Percentiles rank a stretch among this genome's conserved stretches.
Conservation (phyloP, 208 protist genomes). For the Zelonia costaricensis region DNA sequence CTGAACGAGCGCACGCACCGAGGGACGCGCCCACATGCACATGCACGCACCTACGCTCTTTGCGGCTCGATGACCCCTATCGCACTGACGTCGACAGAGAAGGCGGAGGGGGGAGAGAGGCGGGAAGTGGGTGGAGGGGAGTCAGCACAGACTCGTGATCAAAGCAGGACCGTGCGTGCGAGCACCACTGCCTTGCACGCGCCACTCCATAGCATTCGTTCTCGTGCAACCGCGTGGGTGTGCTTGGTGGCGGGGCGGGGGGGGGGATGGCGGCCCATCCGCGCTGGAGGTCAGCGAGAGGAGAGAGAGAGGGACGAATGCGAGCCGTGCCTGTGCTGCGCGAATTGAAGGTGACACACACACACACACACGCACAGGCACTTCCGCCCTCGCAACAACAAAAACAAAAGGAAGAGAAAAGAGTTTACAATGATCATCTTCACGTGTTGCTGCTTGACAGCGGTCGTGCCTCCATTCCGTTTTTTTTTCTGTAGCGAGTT, state of each 20-base stretch:
- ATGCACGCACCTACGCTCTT: too few species aligned
- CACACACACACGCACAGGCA: conserved; percentile 1
- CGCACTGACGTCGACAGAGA: too few species aligned
- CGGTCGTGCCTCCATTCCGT: background rate
- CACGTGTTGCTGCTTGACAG: background rate
- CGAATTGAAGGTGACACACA: background rate
- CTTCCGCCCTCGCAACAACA: background rate
- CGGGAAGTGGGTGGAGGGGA: too few species aligned
- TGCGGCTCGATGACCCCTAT: too few species aligned
- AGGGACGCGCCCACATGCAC: too few species aligned
- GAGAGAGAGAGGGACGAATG: background rate
- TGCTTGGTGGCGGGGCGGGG: background rate
- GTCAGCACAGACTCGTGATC: too few species aligned
- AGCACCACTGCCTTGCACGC: too few species aligned
- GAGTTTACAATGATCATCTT: background rate
- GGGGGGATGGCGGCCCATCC: too few species aligned
- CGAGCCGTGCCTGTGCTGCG: background rate
- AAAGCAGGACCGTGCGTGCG: too few species aligned
- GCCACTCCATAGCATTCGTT: conserved; percentile 8
- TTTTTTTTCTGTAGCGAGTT: background rate
- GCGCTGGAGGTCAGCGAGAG: too few species aligned
- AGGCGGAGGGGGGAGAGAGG: too few species aligned
- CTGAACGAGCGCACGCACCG: too few species aligned
- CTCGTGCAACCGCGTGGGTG: background rate
- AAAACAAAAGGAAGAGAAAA: background rate